A percentile compares a stretch with the other conserved stretches of the same genome.
Evolutionary conservation across 23 red algal genomes (phyloP).

Genomic region (Gracilaria domingensis): DNA sequence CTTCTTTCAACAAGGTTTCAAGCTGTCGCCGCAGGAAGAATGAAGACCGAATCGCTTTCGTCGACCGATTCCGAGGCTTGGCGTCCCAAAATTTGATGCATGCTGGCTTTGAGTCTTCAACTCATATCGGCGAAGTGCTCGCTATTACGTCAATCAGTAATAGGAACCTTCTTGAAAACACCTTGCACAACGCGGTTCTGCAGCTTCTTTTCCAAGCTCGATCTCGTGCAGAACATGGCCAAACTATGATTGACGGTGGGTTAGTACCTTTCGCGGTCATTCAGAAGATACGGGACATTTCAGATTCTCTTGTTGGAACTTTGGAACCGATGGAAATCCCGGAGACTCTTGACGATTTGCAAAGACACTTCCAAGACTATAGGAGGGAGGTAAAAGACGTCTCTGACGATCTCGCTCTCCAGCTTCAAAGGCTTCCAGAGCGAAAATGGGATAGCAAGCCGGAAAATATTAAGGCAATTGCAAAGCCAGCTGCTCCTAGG

Average conservation of each 20-base stretch:
- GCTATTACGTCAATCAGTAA: constrained; percentile 9
- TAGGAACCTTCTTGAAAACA: background rate
- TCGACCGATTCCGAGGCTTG: background rate
- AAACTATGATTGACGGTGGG: background rate
- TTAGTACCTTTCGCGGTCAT: background rate
- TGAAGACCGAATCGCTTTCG: constrained; percentile 33
- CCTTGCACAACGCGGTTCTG: background rate
- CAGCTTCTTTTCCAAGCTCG: background rate
- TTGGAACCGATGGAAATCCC: background rate
- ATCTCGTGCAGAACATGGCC: background rate
- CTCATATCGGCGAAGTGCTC: constrained; percentile 8
- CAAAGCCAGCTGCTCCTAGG: background rate
- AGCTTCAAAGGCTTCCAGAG: background rate
- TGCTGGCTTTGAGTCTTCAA: background rate
- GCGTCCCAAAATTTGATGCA: constrained; percentile 14
- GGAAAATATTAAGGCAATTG: constrained; percentile 11
- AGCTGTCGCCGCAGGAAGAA: background rate
- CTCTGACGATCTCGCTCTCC: background rate
- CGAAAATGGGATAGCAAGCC: background rate
- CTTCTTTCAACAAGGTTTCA: constrained; percentile 35
- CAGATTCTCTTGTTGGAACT: background rate
- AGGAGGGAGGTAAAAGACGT: background rate
- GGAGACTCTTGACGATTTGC: background rate
- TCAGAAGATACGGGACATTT: background rate
- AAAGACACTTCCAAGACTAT: background rate